A percentile compares a stretch with the other conserved stretches of the same genome.
Evolutionary conservation across 768 basidiomycete species (phyloP).

Genomic region (Podaxis pistillaris): DNA sequence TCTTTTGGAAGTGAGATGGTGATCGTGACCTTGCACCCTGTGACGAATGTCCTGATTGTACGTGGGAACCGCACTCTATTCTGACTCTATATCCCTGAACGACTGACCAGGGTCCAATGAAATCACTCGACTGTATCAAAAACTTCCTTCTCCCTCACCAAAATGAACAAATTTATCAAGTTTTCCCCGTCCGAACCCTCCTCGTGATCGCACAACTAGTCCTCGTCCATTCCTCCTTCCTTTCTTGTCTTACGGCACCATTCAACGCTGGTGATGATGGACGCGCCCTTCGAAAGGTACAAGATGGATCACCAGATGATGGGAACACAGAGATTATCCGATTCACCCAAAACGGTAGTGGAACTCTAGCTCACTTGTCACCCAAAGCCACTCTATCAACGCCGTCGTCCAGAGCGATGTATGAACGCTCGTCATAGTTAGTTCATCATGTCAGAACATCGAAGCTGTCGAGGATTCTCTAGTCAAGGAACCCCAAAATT

Average conservation of each 20-base stretch:
- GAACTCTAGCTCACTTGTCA: neutral
- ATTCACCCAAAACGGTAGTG: neutral
- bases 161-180: conserved; percentile 7
- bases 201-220: conserved; percentile 1
- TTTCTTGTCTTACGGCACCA: conserved; percentile 8
- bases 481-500: neutral
- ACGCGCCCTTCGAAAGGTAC: neutral
- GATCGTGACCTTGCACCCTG: conserved; percentile 7
- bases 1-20: neutral
- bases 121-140: conserved; percentile 1
- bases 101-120: conserved; percentile 5
- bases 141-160: neutral
- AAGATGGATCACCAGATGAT: neutral
- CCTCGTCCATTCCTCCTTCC: conserved; percentile 3
- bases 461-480: neutral
- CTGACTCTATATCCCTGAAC: conserved; percentile 1
- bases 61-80: conserved; percentile 6
- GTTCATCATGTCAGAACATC: neutral
- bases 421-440: neutral
- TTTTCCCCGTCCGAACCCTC: neutral
- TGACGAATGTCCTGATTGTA: conserved; percentile 5
- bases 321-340: neutral
- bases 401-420: neutral
- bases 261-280: conserved; percentile 4
- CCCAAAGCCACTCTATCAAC: conserved; percentile 1